A percentile compares a stretch with the other conserved stretches of the same genome.
phyloP scores from a whole-genome alignment of 176 grass and related monocot genomes.

The Aegilops sharonensis region DNA sequence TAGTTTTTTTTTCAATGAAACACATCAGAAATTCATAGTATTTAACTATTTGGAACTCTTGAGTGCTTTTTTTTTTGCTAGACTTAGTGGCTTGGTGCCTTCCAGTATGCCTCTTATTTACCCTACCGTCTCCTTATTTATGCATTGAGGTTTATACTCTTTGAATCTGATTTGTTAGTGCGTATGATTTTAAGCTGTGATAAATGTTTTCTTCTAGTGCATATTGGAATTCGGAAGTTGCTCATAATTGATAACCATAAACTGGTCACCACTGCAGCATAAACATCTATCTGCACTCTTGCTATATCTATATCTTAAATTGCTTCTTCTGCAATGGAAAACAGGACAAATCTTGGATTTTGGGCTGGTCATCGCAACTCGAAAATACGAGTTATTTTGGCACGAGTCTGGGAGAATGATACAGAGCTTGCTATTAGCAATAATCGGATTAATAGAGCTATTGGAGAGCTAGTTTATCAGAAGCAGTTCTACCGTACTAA shows the following conservation, averaged over 20 bases:
- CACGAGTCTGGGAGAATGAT: conserved; percentile 90
- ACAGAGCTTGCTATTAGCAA: conserved; percentile 93
- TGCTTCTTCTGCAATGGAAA: conserved; percentile 4
- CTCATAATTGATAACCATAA: neutral
- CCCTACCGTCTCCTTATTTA: neutral
- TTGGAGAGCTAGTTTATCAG: conserved; percentile 89
- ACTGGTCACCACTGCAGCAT: neutral
- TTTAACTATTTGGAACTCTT: neutral
- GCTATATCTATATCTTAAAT: neutral
- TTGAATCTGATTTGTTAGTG: neutral
- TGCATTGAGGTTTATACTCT: neutral
- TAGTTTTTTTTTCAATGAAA: neutral
- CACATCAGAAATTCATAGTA: neutral
- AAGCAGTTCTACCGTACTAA: conserved; percentile 90
- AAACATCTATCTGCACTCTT: conserved; percentile 1
- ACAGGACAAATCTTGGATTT: conserved; percentile 72
- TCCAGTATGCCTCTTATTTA: neutral
- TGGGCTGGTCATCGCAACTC: conserved; percentile 88
- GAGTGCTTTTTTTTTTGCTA: neutral
- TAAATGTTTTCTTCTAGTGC: neutral
- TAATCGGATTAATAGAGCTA: conserved; percentile 88
- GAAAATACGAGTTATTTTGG: conserved; percentile 93
- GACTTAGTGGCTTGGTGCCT: neutral
- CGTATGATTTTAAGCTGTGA: neutral
- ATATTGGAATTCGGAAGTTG: neutral